Percentiles rank a stretch among this genome's conserved stretches.
Conservation (phyloP, 306 rosid species). For the Vachellia pachyceras region DNA sequence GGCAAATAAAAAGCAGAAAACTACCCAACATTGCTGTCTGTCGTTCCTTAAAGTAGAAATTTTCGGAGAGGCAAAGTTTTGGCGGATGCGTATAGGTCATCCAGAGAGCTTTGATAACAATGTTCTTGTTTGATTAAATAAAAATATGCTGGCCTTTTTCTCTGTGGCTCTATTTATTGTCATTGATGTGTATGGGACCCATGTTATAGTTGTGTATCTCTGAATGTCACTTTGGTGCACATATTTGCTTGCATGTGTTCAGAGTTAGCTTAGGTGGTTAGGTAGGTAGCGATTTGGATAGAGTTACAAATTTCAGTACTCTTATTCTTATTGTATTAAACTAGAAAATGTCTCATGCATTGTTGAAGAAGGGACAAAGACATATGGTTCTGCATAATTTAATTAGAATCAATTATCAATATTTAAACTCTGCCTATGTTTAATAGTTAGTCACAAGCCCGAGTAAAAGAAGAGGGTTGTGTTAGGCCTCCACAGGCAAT, state of each 20-base stretch:
- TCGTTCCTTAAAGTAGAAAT: constrained; percentile 17
- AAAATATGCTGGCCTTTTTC: not conserved
- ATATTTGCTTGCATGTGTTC: constrained; percentile 3
- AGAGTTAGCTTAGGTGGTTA: not conserved
- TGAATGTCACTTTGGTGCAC: constrained; percentile 1
- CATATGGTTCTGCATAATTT: not conserved
- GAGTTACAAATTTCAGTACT: not conserved
- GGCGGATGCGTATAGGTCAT: constrained; percentile 2
- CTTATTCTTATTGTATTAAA: not conserved
- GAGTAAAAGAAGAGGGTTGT: no score
- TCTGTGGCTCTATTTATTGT: not conserved
- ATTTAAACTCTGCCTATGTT: no score
- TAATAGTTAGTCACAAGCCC: no score
- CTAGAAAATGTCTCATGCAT: not conserved
- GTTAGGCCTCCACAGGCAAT: no score
- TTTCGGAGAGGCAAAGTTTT: constrained; percentile 1
- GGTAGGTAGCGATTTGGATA: not conserved
- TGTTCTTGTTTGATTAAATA: constrained; percentile 7
- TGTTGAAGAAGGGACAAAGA: not conserved
- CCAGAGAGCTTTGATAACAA: constrained; percentile 6
- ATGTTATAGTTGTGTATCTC: constrained; percentile 4
- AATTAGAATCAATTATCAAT: not conserved
- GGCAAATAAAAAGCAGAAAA: not conserved
- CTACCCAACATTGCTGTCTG: not conserved
- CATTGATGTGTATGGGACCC: not conserved